A percentile compares a stretch with the other conserved stretches of the same genome.
These are phyloP conservation scores for Gonapodya prolifera DNA, from an alignment of 192 early-diverging fungal genomes.

Conservation along the genomic window DNA sequence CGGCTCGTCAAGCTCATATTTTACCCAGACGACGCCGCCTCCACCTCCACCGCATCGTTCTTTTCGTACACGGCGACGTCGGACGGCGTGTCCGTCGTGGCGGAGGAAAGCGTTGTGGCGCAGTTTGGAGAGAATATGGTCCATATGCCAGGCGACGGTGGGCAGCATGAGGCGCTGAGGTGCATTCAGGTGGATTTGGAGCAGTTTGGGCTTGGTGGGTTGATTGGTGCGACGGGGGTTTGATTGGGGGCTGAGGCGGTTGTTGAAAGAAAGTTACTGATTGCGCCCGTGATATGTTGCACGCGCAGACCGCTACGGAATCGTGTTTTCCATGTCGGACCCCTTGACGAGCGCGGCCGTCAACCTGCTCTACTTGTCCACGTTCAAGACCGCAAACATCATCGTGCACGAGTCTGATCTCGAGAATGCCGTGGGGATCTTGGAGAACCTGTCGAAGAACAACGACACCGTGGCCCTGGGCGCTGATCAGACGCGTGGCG, in stretches of 20 bases:
- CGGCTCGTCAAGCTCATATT: constrained; percentile 44
- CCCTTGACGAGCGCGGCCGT: constrained; percentile 39
- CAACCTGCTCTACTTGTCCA: constrained; percentile 52
- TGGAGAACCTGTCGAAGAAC: background rate
- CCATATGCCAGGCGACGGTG: constrained; percentile 23
- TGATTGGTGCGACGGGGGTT: too few species aligned
- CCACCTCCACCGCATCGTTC: constrained; percentile 23
- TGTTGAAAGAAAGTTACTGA: too few species aligned
- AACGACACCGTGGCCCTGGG: too few species aligned
- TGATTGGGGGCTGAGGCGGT: too few species aligned
- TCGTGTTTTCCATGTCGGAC: constrained; percentile 52
- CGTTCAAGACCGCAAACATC: constrained; percentile 52
- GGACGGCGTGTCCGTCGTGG: constrained; percentile 55
- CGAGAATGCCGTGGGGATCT: background rate
- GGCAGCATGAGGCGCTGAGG: constrained; percentile 27
- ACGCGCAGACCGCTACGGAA: constrained; percentile 45
- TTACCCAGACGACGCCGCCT: constrained; percentile 26
- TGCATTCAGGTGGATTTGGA: constrained; percentile 55
- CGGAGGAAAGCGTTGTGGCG: constrained; percentile 40
- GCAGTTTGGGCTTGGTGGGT: constrained; percentile 30
- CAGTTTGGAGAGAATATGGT: constrained; percentile 32
- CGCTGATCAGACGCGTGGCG: too few species aligned
- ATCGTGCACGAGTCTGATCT: constrained; percentile 21
- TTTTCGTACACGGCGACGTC: constrained; percentile 53
- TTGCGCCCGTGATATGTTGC: too few species aligned